Base-by-base conservation (phyloP, 345 rosid genomes). In the Sapria himalayana region DNA sequence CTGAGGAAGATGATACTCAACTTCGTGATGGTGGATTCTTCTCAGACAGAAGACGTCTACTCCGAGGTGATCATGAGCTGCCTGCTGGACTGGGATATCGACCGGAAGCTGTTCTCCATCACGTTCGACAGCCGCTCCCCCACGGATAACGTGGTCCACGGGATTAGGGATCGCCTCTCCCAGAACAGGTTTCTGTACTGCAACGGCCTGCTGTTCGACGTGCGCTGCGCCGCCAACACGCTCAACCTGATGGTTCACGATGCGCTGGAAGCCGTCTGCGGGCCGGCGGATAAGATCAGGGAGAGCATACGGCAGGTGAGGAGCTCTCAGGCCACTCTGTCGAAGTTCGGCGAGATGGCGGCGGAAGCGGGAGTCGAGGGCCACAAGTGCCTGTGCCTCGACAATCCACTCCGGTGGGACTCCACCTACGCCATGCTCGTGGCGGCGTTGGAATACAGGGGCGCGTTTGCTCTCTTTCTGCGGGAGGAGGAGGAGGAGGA, bases 71-170 rank as follows among this genome's bases (percentile, higher is more conserved):
- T 81, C 29, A 77, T 74, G 54, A 29, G 58, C 2, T 70, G 73
- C 52, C 68, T 81, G 29, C 67, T 74, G 94, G 85, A 81, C 9
- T 81, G 91, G 91, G 91, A 74, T 63, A 77, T 81, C 23, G 85
- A 81, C 37, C 64, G 77, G 14, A 77, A 72, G 59, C 54, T 77
- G 58, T 77, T 77, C 46, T 70, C 81, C 19, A 55, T 72, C 69
- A 66, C 75, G 11, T 67, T 61, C 27, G 77, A 71, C 49, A 66
- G 70, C 29, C 49, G 49, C 49, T 48, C 64, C 27, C 56, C 62
- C 48, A 52, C 52, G 45, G 71, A 70, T 39, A 49, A 41, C 29
- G 55, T 77, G 19, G 69, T 66, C 25, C 48, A 51, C 18, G 72
- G 62, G 49, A 72, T 77, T 54, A 72, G 69, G 55, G 81, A 77